Conservation (phyloP, 2,329 filamentous ascomycete genomes). For the Botrytis porri region DNA sequence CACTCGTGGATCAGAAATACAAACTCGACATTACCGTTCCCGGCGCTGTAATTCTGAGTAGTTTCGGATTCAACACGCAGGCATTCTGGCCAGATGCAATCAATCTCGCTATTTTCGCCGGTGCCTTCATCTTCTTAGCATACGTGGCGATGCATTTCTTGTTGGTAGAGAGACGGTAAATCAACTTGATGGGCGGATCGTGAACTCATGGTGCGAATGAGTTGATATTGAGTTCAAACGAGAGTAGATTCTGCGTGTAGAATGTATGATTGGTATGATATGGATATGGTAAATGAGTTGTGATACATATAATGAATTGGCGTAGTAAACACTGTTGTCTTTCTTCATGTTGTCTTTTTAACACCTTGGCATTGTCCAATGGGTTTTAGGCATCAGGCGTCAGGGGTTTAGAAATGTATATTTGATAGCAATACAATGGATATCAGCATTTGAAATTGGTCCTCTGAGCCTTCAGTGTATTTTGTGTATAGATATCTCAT, state of each 20-base stretch:
- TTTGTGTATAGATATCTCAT: background rate
- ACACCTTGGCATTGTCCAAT: background rate
- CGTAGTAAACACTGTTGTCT: background rate
- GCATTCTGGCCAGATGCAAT: constrained; percentile 83
- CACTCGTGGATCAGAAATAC: constrained; percentile 89
- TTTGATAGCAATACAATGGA: background rate
- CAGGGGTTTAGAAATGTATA: background rate
- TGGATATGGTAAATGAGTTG: background rate
- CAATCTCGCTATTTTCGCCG: constrained; percentile 78
- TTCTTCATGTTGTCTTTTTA: background rate
- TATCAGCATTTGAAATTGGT: background rate
- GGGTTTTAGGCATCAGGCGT: background rate
- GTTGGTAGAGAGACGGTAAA: constrained; percentile 80
- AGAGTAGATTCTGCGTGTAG: constrained; percentile 4
- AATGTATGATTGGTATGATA: constrained; percentile 3
- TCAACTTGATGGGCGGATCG: background rate
- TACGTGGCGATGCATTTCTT: constrained; percentile 92
- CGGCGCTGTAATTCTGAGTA: constrained; percentile 87
- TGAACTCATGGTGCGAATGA: background rate
- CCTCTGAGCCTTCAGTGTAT: background rate
- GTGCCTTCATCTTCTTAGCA: constrained; percentile 79
- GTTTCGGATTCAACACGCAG: constrained; percentile 88
- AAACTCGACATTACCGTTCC: constrained; percentile 95
- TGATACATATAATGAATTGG: constrained; percentile 12
- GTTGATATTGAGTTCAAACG: background rate